A percentile compares a stretch with the other conserved stretches of the same genome.
These are phyloP conservation scores for Exophiala lecanii-corni DNA, from an alignment of 2,329 filamentous ascomycete species.

Conservation along the genomic window DNA sequence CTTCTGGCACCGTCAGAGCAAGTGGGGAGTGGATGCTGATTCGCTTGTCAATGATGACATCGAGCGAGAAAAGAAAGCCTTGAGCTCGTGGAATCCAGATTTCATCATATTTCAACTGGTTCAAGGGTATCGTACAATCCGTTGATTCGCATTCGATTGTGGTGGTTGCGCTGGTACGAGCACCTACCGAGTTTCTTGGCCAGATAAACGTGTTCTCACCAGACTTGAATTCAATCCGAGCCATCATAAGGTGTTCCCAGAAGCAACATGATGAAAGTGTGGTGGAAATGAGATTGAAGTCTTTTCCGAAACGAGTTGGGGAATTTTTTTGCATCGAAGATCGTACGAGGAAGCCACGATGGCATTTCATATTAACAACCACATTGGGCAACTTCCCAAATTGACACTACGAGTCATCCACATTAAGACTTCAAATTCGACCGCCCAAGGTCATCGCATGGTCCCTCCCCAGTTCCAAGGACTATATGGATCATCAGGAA, in stretches of 20 bases:
- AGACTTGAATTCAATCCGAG: neutral
- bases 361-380: too few relatives aligned
- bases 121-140: neutral
- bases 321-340: too few relatives aligned
- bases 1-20: neutral
- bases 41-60: neutral
- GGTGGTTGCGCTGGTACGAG: neutral
- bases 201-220: neutral
- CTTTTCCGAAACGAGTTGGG: too few relatives aligned
- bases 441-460: constrained; percentile 2
- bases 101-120: neutral
- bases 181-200: neutral
- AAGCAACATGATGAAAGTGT: too few relatives aligned
- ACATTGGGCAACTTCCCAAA: too few relatives aligned
- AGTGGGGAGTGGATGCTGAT: neutral
- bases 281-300: too few relatives aligned
- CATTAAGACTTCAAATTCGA: too few relatives aligned
- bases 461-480: constrained; percentile 12
- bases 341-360: too few relatives aligned
- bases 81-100: constrained; percentile 2
- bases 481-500: constrained; percentile 9
- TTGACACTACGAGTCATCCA: too few relatives aligned
- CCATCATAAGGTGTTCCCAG: too few relatives aligned
- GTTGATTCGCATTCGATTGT: neutral
- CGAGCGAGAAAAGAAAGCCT: neutral